Conservation (phyloP, 169 alveolate species). For the Cystoisospora suis region DNA sequence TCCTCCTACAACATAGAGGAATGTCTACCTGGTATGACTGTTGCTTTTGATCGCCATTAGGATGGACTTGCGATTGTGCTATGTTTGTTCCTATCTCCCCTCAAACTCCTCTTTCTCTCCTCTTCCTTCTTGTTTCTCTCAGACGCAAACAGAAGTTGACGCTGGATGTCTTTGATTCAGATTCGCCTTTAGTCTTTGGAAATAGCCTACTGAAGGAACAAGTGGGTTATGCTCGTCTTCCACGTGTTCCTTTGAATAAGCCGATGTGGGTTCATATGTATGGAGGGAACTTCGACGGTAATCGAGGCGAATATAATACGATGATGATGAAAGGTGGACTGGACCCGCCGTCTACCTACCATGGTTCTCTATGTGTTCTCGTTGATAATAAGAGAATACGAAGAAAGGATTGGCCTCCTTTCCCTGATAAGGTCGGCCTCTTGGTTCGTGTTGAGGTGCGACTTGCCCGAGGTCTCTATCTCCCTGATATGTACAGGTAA, state of each 20-base stretch:
- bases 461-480: slow-evolving; percentile 50
- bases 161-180: slow-evolving; percentile 52
- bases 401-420: slow-evolving; percentile 56
- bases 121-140: neutral
- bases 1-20: too few relatives aligned
- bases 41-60: too few relatives aligned
- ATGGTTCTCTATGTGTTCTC: slow-evolving; percentile 54
- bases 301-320: slow-evolving; percentile 37
- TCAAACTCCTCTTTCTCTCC: too few relatives aligned
- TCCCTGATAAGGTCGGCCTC: slow-evolving; percentile 44
- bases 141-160: slow-evolving; percentile 18
- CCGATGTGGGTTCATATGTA: slow-evolving; percentile 57
- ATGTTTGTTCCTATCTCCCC: too few relatives aligned
- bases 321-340: slow-evolving; percentile 56
- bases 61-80: too few relatives aligned
- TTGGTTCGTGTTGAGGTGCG: slow-evolving; percentile 25
- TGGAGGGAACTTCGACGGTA: slow-evolving; percentile 46
- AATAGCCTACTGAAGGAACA: slow-evolving; percentile 30
- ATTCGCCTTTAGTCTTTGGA: slow-evolving; percentile 45
- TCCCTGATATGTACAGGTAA: slow-evolving; percentile 47
- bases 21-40: too few relatives aligned
- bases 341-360: slow-evolving; percentile 57
- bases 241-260: slow-evolving; percentile 23
- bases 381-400: slow-evolving; percentile 46
- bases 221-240: slow-evolving; percentile 35